Evolutionary conservation across 2,329 filamentous ascomycete species (phyloP).

Genomic region (Colletotrichum tabaci): DNA sequence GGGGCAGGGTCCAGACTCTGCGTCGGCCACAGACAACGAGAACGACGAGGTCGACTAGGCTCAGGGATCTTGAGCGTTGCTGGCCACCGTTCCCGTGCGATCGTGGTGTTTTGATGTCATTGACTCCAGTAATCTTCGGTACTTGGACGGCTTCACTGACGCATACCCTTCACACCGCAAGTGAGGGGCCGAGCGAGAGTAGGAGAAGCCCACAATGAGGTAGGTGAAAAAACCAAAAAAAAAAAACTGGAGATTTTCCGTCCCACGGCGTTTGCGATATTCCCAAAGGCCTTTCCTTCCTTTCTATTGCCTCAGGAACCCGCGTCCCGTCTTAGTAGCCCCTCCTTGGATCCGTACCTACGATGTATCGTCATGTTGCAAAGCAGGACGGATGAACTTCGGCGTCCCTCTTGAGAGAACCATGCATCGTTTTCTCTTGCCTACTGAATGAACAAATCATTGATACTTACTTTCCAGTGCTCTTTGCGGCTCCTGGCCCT

Average conservation of each 20-base stretch:
- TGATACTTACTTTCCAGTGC: not conserved
- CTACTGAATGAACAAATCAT: not conserved
- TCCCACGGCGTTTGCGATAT: slow-evolving; percentile 17
- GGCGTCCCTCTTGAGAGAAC: slow-evolving; percentile 7
- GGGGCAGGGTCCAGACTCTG: not conserved
- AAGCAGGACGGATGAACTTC: not conserved
- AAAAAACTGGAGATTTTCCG: slow-evolving; percentile 7
- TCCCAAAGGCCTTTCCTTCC: not conserved
- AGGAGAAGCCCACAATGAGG: not conserved
- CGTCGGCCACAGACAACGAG: not conserved
- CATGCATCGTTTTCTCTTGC: not conserved
- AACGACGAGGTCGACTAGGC: too few species aligned
- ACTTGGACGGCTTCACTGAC: slow-evolving; percentile 24
- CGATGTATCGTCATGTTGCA: slow-evolving; percentile 3
- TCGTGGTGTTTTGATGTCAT: slow-evolving; percentile 39
- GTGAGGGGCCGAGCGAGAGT: not conserved
- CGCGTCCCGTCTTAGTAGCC: too few species aligned
- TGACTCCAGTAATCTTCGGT: slow-evolving; percentile 35
- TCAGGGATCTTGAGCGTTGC: not conserved
- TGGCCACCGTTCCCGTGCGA: slow-evolving; percentile 27
- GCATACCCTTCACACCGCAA: slow-evolving; percentile 15
- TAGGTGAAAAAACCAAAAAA: not conserved
- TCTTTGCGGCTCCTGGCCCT: slow-evolving; percentile 10
- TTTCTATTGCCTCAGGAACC: not conserved
- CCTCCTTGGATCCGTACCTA: not conserved